phyloP scores from a whole-genome alignment of 192 early-diverging fungal genomes.

The Linnemannia zychae region DNA sequence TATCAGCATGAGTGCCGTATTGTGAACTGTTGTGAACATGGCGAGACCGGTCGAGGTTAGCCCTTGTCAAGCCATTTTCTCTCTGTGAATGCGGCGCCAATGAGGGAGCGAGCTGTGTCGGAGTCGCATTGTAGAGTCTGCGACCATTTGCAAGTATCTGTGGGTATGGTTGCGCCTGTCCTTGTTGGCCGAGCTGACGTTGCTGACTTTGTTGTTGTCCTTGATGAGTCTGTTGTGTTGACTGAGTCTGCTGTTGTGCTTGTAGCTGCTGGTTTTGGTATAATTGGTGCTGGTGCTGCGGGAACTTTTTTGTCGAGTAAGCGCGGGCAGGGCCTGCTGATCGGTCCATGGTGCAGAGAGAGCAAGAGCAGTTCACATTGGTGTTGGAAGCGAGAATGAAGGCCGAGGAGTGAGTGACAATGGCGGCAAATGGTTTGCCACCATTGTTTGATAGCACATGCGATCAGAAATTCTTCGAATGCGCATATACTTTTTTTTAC shows the following conservation, averaged over 20 bases:
- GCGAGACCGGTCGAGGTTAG: background rate
- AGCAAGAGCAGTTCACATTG: background rate
- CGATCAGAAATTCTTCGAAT: background rate
- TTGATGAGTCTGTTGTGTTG: background rate
- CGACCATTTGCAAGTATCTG: background rate
- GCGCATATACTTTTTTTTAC: background rate
- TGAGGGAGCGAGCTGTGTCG: background rate
- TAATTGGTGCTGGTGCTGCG: background rate
- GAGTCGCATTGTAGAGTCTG: background rate
- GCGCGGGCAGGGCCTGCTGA: background rate
- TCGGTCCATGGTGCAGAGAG: background rate
- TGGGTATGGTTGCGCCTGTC: background rate
- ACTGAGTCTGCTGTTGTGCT: background rate
- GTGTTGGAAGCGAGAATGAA: background rate
- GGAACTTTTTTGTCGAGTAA: background rate
- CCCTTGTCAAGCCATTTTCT: background rate
- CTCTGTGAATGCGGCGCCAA: background rate
- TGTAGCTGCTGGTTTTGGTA: background rate
- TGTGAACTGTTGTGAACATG: background rate
- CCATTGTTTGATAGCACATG: constrained; percentile 8
- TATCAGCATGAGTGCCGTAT: background rate
- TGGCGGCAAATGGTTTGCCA: too few relatives aligned
- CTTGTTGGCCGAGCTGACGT: background rate
- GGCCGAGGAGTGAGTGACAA: background rate
- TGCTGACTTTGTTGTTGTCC: background rate